Evolutionary conservation across 2,329 filamentous ascomycete genomes (phyloP).

Genomic region (Onygenales sp.): DNA sequence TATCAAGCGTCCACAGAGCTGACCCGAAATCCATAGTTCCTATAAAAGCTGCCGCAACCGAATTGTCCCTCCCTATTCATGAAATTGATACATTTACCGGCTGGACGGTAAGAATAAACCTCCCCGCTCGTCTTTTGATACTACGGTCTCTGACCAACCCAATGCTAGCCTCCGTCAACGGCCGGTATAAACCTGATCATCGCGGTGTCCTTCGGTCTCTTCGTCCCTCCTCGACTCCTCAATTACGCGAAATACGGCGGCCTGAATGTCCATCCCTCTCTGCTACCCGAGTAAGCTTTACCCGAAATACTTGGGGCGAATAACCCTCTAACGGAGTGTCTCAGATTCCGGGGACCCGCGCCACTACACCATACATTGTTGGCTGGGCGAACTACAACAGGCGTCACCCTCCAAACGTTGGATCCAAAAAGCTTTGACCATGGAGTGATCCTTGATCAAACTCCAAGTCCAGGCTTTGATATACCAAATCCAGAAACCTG

Average conservation of each 20-base stretch:
- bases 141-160: conserved; percentile 11
- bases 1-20: background rate
- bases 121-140: background rate
- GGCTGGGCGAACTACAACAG: conserved; percentile 49
- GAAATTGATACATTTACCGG: conserved; percentile 71
- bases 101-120: conserved; percentile 54
- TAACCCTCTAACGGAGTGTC: conserved; percentile 6
- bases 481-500: conserved; percentile 40
- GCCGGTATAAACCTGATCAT: conserved; percentile 64
- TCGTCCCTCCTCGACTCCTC: conserved; percentile 72
- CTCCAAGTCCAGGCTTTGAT: conserved; percentile 44
- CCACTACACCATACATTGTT: conserved; percentile 81
- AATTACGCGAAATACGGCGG: conserved; percentile 66
- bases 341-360: conserved; percentile 70
- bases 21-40: conserved; percentile 49
- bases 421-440: conserved; percentile 68
- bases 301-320: background rate
- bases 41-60: conserved; percentile 55
- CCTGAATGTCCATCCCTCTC: conserved; percentile 84
- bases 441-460: conserved; percentile 66
- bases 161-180: conserved; percentile 43
- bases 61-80: conserved; percentile 59
- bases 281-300: conserved; percentile 64
- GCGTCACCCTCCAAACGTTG: conserved; percentile 80
- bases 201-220: conserved; percentile 87